Percentiles rank a stretch among this genome's conserved stretches.
Evolutionary conservation across 495 filamentous ascomycete species (phyloP).

Genomic region (Penicillium alfredii): DNA sequence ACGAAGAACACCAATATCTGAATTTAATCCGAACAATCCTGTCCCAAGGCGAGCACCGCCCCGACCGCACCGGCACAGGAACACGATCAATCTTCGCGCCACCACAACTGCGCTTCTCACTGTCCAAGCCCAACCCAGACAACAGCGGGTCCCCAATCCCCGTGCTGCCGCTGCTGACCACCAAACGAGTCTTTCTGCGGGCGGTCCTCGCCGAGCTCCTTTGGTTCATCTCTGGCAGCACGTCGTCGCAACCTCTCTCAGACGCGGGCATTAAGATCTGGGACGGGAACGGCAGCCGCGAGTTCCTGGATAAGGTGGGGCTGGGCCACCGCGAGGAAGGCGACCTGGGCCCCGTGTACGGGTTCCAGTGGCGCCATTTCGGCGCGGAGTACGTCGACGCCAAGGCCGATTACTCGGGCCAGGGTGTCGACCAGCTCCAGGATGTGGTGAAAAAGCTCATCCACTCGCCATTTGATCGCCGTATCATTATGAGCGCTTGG

Average conservation of each 20-base stretch:
- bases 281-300: slow-evolving; percentile 93
- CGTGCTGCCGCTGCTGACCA: slow-evolving; percentile 87
- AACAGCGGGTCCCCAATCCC: slow-evolving; percentile 36
- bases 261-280: slow-evolving; percentile 87
- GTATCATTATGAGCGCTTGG: slow-evolving; percentile 89
- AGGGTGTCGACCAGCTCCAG: slow-evolving; percentile 88
- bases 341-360: slow-evolving; percentile 93
- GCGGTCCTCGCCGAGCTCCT: slow-evolving; percentile 91
- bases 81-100: slow-evolving; percentile 87
- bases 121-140: slow-evolving; percentile 50
- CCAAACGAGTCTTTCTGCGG: slow-evolving; percentile 90
- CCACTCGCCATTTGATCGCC: slow-evolving; percentile 75
- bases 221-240: slow-evolving; percentile 87
- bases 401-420: slow-evolving; percentile 73
- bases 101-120: slow-evolving; percentile 74
- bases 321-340: slow-evolving; percentile 72
- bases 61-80: slow-evolving; percentile 88
- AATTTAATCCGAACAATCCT: slow-evolving; percentile 72
- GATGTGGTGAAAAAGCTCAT: slow-evolving; percentile 78
- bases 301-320: slow-evolving; percentile 78
- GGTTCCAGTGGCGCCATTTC: slow-evolving; percentile 99
- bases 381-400: slow-evolving; percentile 81
- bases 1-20: slow-evolving; percentile 75
- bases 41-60: slow-evolving; percentile 67
- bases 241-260: slow-evolving; percentile 67